A percentile compares a stretch with the other conserved stretches of the same genome.
Evolutionary conservation across 306 rosid species (phyloP).

Genomic region (Pterocarpus macrocarpus): DNA sequence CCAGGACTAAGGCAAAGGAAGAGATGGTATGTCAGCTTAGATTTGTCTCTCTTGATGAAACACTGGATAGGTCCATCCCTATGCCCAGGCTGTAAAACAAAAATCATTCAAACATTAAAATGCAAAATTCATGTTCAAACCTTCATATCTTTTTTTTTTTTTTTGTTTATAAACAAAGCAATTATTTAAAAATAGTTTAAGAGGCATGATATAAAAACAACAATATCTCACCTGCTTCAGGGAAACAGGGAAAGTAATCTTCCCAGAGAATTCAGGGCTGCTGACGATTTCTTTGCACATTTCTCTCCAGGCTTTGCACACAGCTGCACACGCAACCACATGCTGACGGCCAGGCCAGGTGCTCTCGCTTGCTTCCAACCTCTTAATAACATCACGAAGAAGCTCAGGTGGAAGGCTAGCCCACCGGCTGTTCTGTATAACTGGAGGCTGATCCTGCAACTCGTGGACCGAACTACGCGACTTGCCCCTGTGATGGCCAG

Average conservation of each 20-base stretch:
- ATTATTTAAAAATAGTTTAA: background rate
- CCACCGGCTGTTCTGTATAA: conserved; percentile 87
- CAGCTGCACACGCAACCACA: conserved; percentile 91
- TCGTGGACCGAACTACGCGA: conserved; percentile 85
- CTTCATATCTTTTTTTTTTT: background rate
- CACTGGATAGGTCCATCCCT: conserved; percentile 91
- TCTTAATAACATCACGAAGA: conserved; percentile 81
- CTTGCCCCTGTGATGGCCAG: conserved; percentile 81
- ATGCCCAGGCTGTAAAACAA: conserved; percentile 77
- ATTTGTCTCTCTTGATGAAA: conserved; percentile 94
- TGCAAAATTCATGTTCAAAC: background rate
- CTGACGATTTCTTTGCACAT: conserved; percentile 94
- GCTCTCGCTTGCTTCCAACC: conserved; percentile 92
- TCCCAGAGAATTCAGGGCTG: conserved; percentile 86
- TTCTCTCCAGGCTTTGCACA: conserved; percentile 96
- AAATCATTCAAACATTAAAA: conserved; percentile 24
- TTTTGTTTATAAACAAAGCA: background rate
- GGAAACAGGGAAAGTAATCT: conserved; percentile 90
- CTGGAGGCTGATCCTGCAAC: conserved; percentile 65
- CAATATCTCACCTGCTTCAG: conserved; percentile 77
- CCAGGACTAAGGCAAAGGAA: conserved; percentile 96
- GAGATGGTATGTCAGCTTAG: conserved; percentile 85
- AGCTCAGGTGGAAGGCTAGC: conserved; percentile 98
- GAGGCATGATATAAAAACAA: background rate
- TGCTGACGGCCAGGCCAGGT: conserved; percentile 89